Base-by-base conservation (phyloP, 352 stramenopile species). In the Globisporangium okanoganense region DNA sequence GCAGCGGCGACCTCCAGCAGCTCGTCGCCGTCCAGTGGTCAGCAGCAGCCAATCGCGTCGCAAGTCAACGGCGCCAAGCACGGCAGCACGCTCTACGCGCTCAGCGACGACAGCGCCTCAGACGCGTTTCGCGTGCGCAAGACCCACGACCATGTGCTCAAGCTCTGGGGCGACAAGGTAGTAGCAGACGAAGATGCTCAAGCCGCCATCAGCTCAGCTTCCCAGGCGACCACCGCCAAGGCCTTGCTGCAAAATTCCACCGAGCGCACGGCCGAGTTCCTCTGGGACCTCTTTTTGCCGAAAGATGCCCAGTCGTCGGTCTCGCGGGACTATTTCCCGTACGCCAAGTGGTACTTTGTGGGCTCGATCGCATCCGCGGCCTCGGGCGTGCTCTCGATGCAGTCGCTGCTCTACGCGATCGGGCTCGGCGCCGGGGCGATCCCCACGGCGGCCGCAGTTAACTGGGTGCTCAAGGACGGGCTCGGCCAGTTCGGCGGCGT, bases 401-500 rank as follows among this genome's bases (percentile, higher is more conserved):
- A 98, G 71, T 94, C 91, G 36, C 71, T 98, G 41, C 72, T 99
- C 14, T 91, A 97, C 57, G 92, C 94, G 7, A 90, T 98, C n/a
- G 95, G 94, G 0, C 77, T 98, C 1, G 91, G 95, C 9, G 87
- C 83, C 22, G 88, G 89, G 50, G 78, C 83, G 48, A 87, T 93
- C 49, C 82, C 86, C 0, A 93, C 86, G 22, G 94, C 95, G 9
- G 96, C 95, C 12, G 94, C 94, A 3, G 76, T 98, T 13, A 98
- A 99, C 72, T 99, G 97, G 97, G 80, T 90, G 9, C 85, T 99
- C 41, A 99, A 99, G 71, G 97, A 99, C 76, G 96, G 96, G 27
- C 76, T 99, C 2, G 97, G 97, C 9, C 95, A 99, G 70, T 87
- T 99, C 22, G 97, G 97, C 35, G 96, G 96, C 29, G 87, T 99